Percentiles rank a stretch among this genome's conserved stretches.
Evolutionary conservation across 2,329 filamentous ascomycete species (phyloP).

Genomic region (Exophiala sp.): DNA sequence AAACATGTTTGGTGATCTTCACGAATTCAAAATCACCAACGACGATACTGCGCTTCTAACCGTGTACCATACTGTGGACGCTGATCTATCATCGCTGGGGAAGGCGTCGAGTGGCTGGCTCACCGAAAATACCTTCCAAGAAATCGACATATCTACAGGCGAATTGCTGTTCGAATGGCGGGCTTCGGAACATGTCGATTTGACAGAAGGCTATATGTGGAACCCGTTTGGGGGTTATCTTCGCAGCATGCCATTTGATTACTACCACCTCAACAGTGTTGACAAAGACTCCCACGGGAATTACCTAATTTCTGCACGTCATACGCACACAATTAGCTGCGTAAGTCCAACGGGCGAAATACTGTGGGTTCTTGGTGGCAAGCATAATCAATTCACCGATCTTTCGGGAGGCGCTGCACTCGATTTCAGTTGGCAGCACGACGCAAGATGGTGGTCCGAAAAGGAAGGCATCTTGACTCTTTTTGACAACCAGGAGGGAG

Average conservation of each 20-base stretch:
- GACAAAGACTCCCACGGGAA: slow-evolving; percentile 49
- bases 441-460: slow-evolving; percentile 43
- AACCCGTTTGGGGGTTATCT: slow-evolving; percentile 19
- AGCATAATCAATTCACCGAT: slow-evolving; percentile 41
- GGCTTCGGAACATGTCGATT: slow-evolving; percentile 43
- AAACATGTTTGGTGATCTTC: slow-evolving; percentile 26
- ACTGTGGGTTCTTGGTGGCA: slow-evolving; percentile 53
- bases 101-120: slow-evolving; percentile 39
- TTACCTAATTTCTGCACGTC: slow-evolving; percentile 44
- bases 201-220: slow-evolving; percentile 22
- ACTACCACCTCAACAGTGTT: slow-evolving; percentile 55
- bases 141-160: slow-evolving; percentile 45
- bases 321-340: slow-evolving; percentile 42
- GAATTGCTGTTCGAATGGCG: slow-evolving; percentile 47
- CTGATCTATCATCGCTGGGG: slow-evolving; percentile 19
- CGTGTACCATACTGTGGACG: slow-evolving; percentile 17
- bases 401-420: slow-evolving; percentile 42
- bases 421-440: slow-evolving; percentile 52
- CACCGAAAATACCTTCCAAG: slow-evolving; percentile 43
- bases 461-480: slow-evolving; percentile 35
- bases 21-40: slow-evolving; percentile 25
- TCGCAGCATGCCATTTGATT: slow-evolving; percentile 44
- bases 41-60: slow-evolving; percentile 22
- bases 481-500: slow-evolving; percentile 38
- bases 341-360: slow-evolving; percentile 39